These are phyloP conservation scores for Chrysochromulina tobinii DNA, from an alignment of 78 protist genomes.

Conservation along the genomic window DNA sequence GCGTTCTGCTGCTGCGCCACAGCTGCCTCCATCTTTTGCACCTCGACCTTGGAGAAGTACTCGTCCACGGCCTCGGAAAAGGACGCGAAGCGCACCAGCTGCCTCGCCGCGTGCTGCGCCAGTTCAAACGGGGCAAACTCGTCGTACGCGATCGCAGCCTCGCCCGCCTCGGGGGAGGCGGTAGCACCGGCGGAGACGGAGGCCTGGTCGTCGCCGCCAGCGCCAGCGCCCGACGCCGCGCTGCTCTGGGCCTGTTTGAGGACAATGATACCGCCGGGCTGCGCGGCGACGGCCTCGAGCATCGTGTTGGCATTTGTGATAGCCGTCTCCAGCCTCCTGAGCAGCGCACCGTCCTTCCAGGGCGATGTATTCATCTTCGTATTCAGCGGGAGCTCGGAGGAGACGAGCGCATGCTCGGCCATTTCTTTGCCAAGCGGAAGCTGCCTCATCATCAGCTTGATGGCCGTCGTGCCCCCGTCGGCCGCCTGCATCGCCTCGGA, in stretches of 20 bases:
- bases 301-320: neutral
- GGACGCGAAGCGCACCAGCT: constrained; percentile 19
- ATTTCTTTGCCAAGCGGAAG: neutral
- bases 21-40: neutral
- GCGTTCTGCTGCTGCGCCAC: constrained; percentile 48
- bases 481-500: neutral
- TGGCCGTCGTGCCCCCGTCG: neutral
- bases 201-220: neutral
- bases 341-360: neutral
- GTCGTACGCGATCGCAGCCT: constrained; percentile 31
- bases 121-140: constrained; percentile 73
- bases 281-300: neutral
- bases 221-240: neutral
- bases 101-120: neutral
- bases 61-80: constrained; percentile 89
- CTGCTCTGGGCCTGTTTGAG: neutral
- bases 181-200: neutral
- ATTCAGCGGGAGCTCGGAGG: neutral
- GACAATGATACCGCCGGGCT: neutral
- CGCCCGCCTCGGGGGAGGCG: neutral
- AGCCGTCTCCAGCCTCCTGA: neutral
- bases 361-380: neutral
- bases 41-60: constrained; percentile 67
- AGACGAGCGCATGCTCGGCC: neutral
- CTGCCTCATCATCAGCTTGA: neutral